phyloP scores from a whole-genome alignment of 192 early-diverging fungal genomes.

The Backusella macrospora region DNA sequence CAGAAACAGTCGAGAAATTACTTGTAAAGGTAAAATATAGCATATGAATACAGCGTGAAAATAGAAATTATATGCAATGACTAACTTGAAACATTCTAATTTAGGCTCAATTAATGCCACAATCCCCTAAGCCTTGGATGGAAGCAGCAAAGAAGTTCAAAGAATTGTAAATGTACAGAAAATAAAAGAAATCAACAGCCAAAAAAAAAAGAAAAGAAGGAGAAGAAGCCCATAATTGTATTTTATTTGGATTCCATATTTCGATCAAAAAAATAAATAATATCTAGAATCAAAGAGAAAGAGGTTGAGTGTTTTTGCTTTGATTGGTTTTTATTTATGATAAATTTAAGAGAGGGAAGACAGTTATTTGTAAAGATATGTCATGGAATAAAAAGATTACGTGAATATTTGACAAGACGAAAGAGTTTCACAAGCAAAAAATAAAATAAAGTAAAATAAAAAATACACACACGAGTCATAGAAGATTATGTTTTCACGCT shows the following conservation, averaged over 20 bases:
- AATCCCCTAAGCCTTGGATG: conserved; percentile 40
- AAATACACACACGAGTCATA: too few relatives aligned
- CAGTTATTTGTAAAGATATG: too few relatives aligned
- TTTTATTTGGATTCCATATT: conserved; percentile 3
- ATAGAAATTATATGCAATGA: neutral
- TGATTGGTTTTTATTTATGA: too few relatives aligned
- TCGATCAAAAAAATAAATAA: neutral
- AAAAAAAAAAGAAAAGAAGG: conserved; percentile 18
- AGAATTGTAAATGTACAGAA: conserved; percentile 17
- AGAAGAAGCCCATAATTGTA: neutral
- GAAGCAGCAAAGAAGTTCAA: conserved; percentile 31
- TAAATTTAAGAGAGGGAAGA: too few relatives aligned
- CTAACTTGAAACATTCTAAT: neutral
- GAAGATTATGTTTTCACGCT: too few relatives aligned
- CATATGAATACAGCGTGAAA: neutral
- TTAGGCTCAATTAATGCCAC: conserved; percentile 41
- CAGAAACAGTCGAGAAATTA: conserved; percentile 86
- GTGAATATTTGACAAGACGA: too few relatives aligned
- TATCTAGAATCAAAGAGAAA: neutral
- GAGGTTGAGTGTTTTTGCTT: neutral
- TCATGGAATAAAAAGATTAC: too few relatives aligned
- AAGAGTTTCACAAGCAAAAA: too few relatives aligned
- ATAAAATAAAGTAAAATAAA: too few relatives aligned
- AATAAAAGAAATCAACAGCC: neutral
- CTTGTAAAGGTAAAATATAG: conserved; percentile 69